These are phyloP conservation scores for Phialocephala subalpina DNA, from an alignment of 2,329 filamentous ascomycete genomes.

Conservation along the genomic window DNA sequence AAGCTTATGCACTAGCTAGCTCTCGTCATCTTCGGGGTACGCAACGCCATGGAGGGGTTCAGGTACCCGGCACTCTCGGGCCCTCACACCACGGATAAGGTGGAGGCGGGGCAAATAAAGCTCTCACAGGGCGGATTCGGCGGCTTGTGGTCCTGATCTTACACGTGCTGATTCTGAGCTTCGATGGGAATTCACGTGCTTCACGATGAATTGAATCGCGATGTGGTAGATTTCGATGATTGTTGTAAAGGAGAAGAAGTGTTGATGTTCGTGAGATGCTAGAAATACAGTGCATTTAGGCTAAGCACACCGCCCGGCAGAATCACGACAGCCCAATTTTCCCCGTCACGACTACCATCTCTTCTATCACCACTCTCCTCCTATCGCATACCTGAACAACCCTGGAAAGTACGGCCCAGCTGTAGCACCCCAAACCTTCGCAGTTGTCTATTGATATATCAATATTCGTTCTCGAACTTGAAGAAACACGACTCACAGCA, in stretches of 20 bases:
- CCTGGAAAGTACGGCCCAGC: conserved; percentile 55
- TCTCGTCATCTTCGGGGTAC: background rate
- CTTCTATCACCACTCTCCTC: conserved; percentile 54
- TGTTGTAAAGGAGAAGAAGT: background rate
- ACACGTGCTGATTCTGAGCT: background rate
- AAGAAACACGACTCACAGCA: conserved; percentile 45
- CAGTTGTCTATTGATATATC: conserved; percentile 43
- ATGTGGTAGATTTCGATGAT: background rate
- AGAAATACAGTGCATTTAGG: background rate
- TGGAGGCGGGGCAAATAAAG: background rate
- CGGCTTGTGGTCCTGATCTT: background rate
- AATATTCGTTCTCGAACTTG: background rate
- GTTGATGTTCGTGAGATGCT: background rate
- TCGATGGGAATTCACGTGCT: too few relatives aligned
- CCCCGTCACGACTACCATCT: too few relatives aligned
- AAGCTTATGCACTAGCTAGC: background rate
- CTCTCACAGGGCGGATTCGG: background rate
- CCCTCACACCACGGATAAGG: background rate
- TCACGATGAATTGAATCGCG: background rate
- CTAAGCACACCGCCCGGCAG: background rate
- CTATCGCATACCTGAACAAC: conserved; percentile 60
- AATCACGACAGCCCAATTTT: too few relatives aligned
- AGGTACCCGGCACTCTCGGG: conserved; percentile 2
- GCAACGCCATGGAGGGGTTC: background rate
- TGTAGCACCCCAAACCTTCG: conserved; percentile 58